Evolutionary conservation across 2,329 filamentous ascomycete species (phyloP).

Genomic region (Aspergillus sp.): DNA sequence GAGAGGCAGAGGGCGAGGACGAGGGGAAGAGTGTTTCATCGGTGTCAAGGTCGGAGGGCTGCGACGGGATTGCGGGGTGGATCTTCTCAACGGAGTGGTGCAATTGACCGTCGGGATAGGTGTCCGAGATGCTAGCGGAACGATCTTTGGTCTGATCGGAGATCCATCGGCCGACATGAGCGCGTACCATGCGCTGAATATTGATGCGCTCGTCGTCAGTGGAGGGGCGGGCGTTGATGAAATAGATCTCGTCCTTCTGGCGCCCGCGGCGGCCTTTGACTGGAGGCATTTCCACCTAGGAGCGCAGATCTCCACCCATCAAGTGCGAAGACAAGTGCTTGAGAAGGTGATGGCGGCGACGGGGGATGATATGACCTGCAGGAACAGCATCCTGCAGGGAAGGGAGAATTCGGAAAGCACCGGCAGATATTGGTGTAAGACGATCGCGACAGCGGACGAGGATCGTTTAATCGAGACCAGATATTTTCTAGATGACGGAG

Average conservation of each 20-base stretch:
- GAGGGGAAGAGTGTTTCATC: conserved; percentile 3
- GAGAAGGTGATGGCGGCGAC: neutral
- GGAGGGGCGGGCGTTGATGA: conserved; percentile 32
- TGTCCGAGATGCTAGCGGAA: neutral
- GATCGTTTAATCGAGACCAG: too few species aligned
- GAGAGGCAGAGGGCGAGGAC: conserved; percentile 6
- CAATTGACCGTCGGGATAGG: conserved; percentile 5
- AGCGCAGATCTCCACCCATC: conserved; percentile 10
- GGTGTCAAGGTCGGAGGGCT: neutral
- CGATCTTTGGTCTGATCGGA: conserved; percentile 34
- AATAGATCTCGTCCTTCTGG: conserved; percentile 28
- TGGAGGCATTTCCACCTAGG: conserved; percentile 20
- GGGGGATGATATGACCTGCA: conserved; percentile 4
- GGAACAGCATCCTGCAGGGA: neutral
- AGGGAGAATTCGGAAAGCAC: neutral
- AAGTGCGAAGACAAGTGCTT: conserved; percentile 11
- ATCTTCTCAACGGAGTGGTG: neutral
- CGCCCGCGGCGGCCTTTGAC: conserved; percentile 17
- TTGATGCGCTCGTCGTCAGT: conserved; percentile 26
- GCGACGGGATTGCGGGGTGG: neutral
- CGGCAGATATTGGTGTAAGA: neutral
- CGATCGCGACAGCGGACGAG: too few species aligned
- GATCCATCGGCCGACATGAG: conserved; percentile 36
- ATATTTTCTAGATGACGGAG: too few species aligned
- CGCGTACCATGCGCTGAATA: conserved; percentile 30